Evolutionary conservation across 2,329 filamentous ascomycete genomes (phyloP).

Genomic region (Boeremia exigua): DNA sequence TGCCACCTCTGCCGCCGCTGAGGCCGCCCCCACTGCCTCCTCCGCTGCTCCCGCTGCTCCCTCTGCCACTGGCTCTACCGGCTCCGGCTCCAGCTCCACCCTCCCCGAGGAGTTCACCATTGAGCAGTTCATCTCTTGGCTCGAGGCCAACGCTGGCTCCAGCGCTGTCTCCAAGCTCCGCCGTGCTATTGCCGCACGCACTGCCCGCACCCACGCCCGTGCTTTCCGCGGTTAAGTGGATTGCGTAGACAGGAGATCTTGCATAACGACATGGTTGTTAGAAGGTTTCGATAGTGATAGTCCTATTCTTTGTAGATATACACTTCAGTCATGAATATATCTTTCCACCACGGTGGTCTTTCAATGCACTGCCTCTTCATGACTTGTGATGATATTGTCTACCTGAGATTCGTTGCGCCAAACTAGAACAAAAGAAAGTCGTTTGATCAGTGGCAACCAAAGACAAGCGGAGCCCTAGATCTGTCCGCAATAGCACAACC

Average conservation of each 20-base stretch:
- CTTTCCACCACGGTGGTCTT: conserved; percentile 15
- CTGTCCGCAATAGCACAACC: too few species aligned
- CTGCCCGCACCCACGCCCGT: conserved; percentile 35
- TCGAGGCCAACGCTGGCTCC: conserved; percentile 35
- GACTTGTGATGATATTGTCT: too few species aligned
- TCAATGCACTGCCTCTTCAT: background rate
- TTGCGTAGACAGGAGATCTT: background rate
- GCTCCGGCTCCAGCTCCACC: conserved; percentile 11
- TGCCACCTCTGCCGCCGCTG: conserved; percentile 10
- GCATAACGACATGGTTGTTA: background rate
- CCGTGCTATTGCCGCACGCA: conserved; percentile 29
- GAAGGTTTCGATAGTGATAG: background rate
- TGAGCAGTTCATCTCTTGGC: conserved; percentile 43
- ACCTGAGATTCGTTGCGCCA: too few species aligned
- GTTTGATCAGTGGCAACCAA: too few species aligned
- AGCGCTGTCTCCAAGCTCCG: conserved; percentile 31
- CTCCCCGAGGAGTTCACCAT: conserved; percentile 43
- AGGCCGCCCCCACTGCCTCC: conserved; percentile 7
- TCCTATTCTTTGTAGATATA: conserved; percentile 43
- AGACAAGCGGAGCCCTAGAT: too few species aligned
- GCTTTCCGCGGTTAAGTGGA: conserved; percentile 32
- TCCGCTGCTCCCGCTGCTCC: conserved; percentile 12
- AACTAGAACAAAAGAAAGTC: too few species aligned
- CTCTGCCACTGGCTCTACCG: conserved; percentile 11
- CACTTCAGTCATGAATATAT: conserved; percentile 30